A percentile compares a stretch with the other conserved stretches of the same genome.
Conservation (phyloP, 176 grass and related monocot genomes). For the Juncus inflexus region DNA sequence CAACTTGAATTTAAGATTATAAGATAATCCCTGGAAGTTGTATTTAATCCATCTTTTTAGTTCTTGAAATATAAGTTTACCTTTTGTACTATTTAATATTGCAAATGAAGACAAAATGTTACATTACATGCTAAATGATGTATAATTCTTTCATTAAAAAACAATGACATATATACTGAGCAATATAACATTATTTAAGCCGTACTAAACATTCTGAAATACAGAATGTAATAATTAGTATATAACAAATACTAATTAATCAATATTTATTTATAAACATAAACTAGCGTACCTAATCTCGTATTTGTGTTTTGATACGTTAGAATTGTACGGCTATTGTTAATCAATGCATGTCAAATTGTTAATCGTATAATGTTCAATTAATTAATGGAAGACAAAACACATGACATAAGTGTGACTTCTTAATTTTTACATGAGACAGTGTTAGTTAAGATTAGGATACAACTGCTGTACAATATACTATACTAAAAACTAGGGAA, state of each 20-base stretch:
- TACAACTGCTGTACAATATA: slow-evolving; percentile 36
- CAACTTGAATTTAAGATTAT: neutral
- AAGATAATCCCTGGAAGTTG: neutral
- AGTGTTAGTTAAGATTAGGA: slow-evolving; percentile 57
- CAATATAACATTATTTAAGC: too few relatives aligned
- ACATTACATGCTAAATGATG: too few relatives aligned
- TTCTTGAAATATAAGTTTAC: too few relatives aligned
- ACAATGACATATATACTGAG: too few relatives aligned
- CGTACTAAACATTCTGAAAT: too few relatives aligned
- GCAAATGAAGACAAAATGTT: neutral
- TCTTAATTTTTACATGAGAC: slow-evolving; percentile 48
- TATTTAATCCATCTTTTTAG: too few relatives aligned
- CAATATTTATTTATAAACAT: too few relatives aligned
- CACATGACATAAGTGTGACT: slow-evolving; percentile 19
- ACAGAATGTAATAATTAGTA: too few relatives aligned
- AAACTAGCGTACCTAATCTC: too few relatives aligned
- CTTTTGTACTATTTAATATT: neutral
- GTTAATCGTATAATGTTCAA: slow-evolving; percentile 31
- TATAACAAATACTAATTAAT: too few relatives aligned
- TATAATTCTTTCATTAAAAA: too few relatives aligned
- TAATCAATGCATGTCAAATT: slow-evolving; percentile 1
- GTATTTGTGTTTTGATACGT: neutral
- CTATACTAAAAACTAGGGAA: neutral
- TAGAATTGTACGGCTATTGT: slow-evolving; percentile 11
- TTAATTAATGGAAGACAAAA: slow-evolving; percentile 40